Evolutionary conservation across 345 rosid species (phyloP).

Genomic region (Viola odorata): DNA sequence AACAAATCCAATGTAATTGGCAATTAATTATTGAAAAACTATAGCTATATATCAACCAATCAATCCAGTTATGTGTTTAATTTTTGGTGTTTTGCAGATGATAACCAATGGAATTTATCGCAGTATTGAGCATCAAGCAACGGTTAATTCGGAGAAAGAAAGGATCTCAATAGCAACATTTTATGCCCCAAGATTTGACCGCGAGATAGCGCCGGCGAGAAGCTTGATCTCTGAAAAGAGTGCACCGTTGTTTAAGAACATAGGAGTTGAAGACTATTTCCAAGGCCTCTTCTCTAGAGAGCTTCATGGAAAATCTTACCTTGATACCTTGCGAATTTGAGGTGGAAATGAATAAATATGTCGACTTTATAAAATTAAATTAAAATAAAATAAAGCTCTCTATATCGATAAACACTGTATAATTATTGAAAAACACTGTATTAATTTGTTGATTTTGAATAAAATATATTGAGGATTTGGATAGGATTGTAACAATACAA

Average conservation of each 20-base stretch:
- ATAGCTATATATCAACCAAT: no score
- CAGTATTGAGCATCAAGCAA: slow-evolving; percentile 46
- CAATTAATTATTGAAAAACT: no score
- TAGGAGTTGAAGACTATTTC: slow-evolving; percentile 31
- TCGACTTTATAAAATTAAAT: neutral
- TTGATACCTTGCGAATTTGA: slow-evolving; percentile 30
- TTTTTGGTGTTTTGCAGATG: slow-evolving; percentile 23
- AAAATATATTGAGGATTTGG: no score
- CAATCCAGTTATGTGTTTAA: no score
- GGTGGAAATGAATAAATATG: neutral
- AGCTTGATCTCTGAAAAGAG: slow-evolving; percentile 28
- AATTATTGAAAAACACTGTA: no score
- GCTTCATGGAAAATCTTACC: slow-evolving; percentile 35
- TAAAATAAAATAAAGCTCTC: no score
- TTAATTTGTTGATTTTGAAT: no score
- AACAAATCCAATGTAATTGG: no score
- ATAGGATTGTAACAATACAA: no score
- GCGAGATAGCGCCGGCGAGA: slow-evolving; percentile 38
- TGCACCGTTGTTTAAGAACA: slow-evolving; percentile 28
- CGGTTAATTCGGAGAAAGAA: slow-evolving; percentile 34
- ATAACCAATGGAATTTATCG: slow-evolving; percentile 38
- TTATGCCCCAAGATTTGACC: slow-evolving; percentile 20
- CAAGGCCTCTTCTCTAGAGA: slow-evolving; percentile 34
- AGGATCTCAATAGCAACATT: slow-evolving; percentile 46
- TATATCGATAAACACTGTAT: no score